phyloP scores from a whole-genome alignment of 768 basidiomycete species.

The Clavulina sp. region DNA sequence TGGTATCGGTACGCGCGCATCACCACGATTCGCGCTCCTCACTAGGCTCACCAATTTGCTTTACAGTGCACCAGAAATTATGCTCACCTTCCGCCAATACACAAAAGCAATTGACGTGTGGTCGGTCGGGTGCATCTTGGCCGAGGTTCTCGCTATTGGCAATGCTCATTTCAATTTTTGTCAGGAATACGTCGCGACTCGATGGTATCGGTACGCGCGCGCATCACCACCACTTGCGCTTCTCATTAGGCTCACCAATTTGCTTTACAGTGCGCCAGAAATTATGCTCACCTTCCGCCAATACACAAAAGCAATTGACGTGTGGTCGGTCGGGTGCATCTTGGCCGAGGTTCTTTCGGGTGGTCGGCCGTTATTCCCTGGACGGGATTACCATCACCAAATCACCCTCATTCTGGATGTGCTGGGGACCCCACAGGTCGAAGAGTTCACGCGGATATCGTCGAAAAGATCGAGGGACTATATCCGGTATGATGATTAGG shows the following conservation, averaged over 20 bases:
- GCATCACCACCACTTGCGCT: no score
- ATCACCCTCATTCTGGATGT: conserved; percentile 84
- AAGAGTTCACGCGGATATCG: conserved; percentile 89
- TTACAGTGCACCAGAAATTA: conserved; percentile 33
- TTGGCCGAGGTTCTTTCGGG: conserved; percentile 71
- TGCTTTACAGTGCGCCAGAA: conserved; percentile 27
- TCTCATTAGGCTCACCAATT: not conserved
- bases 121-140: conserved; percentile 28
- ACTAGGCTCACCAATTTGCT: no score
- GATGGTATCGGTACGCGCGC: not conserved
- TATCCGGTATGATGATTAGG: conserved; percentile 29
- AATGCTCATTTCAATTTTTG: conserved; percentile 40
- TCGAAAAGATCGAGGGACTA: conserved; percentile 68
- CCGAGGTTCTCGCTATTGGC: conserved; percentile 73
- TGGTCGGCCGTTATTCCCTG: conserved; percentile 87
- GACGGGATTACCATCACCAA: conserved; percentile 93
- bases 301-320: conserved; percentile 31
- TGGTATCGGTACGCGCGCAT: conserved; percentile 26
- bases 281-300: conserved; percentile 30
- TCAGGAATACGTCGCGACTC: conserved; percentile 78
- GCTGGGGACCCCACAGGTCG: conserved; percentile 64
- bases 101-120: conserved; percentile 30
- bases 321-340: conserved; percentile 21
- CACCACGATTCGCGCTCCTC: no score
- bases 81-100: conserved; percentile 30